These are phyloP conservation scores for Wickerhamomyces ciferrii DNA, from an alignment of 805 yeast genomes.

Conservation along the genomic window DNA sequence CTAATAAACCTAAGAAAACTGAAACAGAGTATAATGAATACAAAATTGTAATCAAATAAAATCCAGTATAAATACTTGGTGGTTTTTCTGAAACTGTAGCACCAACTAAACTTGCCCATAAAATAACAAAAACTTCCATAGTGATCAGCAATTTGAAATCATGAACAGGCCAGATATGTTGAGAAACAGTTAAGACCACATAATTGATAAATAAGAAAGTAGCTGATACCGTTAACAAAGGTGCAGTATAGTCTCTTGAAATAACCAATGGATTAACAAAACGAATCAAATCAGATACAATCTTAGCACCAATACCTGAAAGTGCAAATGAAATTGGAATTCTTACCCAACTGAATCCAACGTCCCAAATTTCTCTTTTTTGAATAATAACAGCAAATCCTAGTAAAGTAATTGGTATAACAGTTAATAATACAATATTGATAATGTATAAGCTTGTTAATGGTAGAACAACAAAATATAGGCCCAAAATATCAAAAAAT, in stretches of 20 bases:
- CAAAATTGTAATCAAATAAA: conserved; percentile 40
- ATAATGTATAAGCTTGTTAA: conserved; percentile 41
- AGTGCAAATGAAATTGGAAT: conserved; percentile 52
- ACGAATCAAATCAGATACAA: conserved; percentile 35
- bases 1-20: conserved; percentile 45
- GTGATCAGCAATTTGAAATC: conserved; percentile 57
- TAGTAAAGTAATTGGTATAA: conserved; percentile 49
- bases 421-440: conserved; percentile 46
- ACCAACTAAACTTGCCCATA: conserved; percentile 53
- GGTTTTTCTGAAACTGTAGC: conserved; percentile 44
- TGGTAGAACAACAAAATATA: conserved; percentile 49
- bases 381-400: conserved; percentile 42
- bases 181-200: conserved; percentile 37
- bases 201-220: conserved; percentile 51
- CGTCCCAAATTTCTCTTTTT: conserved; percentile 43
- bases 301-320: conserved; percentile 33
- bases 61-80: conserved; percentile 40
- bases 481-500: conserved; percentile 61
- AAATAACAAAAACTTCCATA: conserved; percentile 45
- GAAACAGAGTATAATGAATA: conserved; percentile 43
- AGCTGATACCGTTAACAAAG: conserved; percentile 43
- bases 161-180: conserved; percentile 38
- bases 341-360: conserved; percentile 44
- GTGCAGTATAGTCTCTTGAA: conserved; percentile 44
- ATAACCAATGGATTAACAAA: conserved; percentile 41